A percentile compares a stretch with the other conserved stretches of the same genome.
Evolutionary conservation across 768 basidiomycete species (phyloP).

Genomic region (Pleurotus salmoneostramineus): DNA sequence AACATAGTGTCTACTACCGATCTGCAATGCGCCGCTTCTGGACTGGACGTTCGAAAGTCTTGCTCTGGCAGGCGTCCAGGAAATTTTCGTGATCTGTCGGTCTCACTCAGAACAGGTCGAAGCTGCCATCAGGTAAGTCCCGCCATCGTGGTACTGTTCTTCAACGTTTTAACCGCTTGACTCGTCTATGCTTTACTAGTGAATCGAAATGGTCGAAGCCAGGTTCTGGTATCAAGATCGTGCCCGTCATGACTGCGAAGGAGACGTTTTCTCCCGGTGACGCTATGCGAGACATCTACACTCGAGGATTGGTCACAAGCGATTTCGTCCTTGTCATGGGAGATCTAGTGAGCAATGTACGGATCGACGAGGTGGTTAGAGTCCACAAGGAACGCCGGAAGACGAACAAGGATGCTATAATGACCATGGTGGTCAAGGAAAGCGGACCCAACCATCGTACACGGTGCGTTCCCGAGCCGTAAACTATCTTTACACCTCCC

Average conservation of each 20-base stretch:
- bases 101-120: constrained; percentile 88
- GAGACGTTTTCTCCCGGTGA: constrained; percentile 88
- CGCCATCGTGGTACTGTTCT: not conserved
- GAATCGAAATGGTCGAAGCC: constrained; percentile 85
- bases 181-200: constrained; percentile 29
- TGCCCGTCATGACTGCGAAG: constrained; percentile 81
- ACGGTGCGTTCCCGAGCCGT: constrained; percentile 40
- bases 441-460: constrained; percentile 69
- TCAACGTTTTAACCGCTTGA: constrained; percentile 11
- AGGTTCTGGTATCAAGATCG: constrained; percentile 75
- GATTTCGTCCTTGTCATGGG: constrained; percentile 92
- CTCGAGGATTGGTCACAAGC: constrained; percentile 81
- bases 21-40: constrained; percentile 90
- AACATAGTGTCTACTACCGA: constrained; percentile 80
- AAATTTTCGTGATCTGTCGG: constrained; percentile 93
- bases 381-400: constrained; percentile 85
- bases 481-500: constrained; percentile 6
- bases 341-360: constrained; percentile 90
- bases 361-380: constrained; percentile 84
- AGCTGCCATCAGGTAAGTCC: constrained; percentile 72
- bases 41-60: constrained; percentile 98
- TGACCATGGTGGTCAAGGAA: constrained; percentile 93
- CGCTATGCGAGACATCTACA: constrained; percentile 92
- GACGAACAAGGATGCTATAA: constrained; percentile 88
- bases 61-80: constrained; percentile 91